These are phyloP conservation scores for Xylaria grammica DNA, from an alignment of 495 filamentous ascomycete genomes.

Conservation along the genomic window DNA sequence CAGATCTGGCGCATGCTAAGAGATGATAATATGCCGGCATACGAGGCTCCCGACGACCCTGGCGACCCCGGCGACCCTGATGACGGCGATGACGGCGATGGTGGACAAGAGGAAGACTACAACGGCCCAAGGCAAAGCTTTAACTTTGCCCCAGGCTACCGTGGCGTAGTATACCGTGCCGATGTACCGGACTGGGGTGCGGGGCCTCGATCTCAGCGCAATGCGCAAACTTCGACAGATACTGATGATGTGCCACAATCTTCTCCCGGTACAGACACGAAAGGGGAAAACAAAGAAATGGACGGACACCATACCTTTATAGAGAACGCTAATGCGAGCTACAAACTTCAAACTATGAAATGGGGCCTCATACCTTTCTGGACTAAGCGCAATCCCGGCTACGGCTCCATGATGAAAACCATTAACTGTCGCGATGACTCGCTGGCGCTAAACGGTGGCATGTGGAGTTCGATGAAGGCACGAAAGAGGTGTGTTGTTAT, in stretches of 20 bases:
- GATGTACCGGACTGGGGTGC: slow-evolving; percentile 64
- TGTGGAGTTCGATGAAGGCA: slow-evolving; percentile 92
- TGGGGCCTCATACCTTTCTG: slow-evolving; percentile 83
- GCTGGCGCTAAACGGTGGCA: slow-evolving; percentile 71
- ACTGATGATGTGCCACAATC: slow-evolving; percentile 24
- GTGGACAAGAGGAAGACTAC: slow-evolving; percentile 47
- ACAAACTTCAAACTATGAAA: slow-evolving; percentile 79
- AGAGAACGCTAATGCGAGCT: slow-evolving; percentile 49
- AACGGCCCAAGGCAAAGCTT: slow-evolving; percentile 74
- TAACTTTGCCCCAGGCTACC: slow-evolving; percentile 89
- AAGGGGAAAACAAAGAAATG: slow-evolving; percentile 25
- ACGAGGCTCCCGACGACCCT: slow-evolving; percentile 68
- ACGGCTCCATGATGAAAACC: slow-evolving; percentile 76
- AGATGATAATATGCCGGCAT: slow-evolving; percentile 75
- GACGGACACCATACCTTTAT: background rate
- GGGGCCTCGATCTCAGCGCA: slow-evolving; percentile 36
- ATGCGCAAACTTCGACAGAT: slow-evolving; percentile 8
- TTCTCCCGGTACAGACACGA: slow-evolving; percentile 8
- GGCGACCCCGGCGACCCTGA: slow-evolving; percentile 47
- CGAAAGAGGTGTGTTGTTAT: slow-evolving; percentile 85
- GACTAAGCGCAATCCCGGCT: slow-evolving; percentile 82
- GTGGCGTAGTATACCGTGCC: slow-evolving; percentile 87
- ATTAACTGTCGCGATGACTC: slow-evolving; percentile 98
- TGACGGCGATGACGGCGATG: slow-evolving; percentile 46
- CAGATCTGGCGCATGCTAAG: slow-evolving; percentile 72